These are phyloP conservation scores for Kuraishia cidri DNA, from an alignment of 805 yeast genomes.

Conservation along the genomic window DNA sequence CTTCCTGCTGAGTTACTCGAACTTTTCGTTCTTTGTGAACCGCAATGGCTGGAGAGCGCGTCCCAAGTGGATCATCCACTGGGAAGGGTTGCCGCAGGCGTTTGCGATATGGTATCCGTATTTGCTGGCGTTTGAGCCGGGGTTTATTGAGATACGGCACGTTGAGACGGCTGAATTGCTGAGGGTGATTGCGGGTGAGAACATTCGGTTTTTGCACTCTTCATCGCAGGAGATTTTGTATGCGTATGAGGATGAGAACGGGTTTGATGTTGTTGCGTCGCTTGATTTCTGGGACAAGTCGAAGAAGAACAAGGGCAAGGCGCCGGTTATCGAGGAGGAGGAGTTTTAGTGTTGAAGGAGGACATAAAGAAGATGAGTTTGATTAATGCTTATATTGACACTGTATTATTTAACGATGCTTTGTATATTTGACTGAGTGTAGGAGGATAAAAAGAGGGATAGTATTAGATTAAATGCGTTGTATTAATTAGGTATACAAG, in stretches of 20 bases:
- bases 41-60: constrained; percentile 95
- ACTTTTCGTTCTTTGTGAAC: constrained; percentile 90
- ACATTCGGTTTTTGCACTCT: constrained; percentile 80
- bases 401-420: no score
- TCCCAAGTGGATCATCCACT: constrained; percentile 86
- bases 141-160: constrained; percentile 86
- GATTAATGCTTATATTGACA: no score
- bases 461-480: no score
- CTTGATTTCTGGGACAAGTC: constrained; percentile 74
- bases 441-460: no score
- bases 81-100: constrained; percentile 95
- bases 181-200: constrained; percentile 87
- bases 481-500: no score
- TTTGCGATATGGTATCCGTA: constrained; percentile 95
- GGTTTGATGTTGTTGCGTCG: constrained; percentile 87
- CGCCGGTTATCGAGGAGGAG: no score
- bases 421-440: no score
- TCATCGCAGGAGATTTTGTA: constrained; percentile 90
- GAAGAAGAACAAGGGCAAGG: no score
- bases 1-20: constrained; percentile 82
- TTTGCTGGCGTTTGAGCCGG: constrained; percentile 80
- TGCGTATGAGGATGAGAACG: constrained; percentile 85
- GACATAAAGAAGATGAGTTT: no score
- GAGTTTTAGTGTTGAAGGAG: no score
- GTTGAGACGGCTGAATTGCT: constrained; percentile 81